Evolutionary conservation across 2,329 filamentous ascomycete species (phyloP).

Genomic region (Colletotrichum cuscutae): DNA sequence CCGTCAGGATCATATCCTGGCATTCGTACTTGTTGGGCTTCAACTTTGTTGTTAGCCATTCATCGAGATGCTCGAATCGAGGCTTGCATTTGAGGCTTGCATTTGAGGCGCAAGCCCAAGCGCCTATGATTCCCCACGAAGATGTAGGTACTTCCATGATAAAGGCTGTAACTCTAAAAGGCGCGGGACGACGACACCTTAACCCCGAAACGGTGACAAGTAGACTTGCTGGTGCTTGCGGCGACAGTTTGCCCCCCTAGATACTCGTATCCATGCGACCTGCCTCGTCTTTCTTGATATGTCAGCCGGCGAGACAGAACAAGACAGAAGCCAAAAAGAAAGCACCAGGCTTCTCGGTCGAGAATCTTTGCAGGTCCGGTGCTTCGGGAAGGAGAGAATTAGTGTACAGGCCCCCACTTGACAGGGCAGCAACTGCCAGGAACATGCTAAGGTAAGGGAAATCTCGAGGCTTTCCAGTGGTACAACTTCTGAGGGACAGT

Average conservation of each 20-base stretch:
- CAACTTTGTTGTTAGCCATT: neutral
- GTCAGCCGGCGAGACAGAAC: slow-evolving; percentile 10
- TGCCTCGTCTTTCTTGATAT: neutral
- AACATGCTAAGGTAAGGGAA: slow-evolving; percentile 16
- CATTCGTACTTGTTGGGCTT: neutral
- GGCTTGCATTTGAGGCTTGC: neutral
- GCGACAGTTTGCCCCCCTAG: slow-evolving; percentile 1
- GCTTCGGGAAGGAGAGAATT: neutral
- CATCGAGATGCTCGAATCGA: neutral
- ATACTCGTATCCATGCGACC: neutral
- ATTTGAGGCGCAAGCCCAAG: neutral
- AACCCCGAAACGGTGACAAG: neutral
- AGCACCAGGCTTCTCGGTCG: neutral
- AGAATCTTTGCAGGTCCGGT: slow-evolving; percentile 2
- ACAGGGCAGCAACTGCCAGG: slow-evolving; percentile 30
- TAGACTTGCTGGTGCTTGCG: neutral
- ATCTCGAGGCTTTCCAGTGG: slow-evolving; percentile 11
- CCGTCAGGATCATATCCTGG: no score
- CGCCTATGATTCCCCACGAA: neutral
- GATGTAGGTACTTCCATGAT: neutral
- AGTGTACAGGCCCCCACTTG: slow-evolving; percentile 18
- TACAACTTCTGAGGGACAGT: slow-evolving; percentile 6
- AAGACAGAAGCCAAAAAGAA: slow-evolving; percentile 2
- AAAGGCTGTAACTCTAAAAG: neutral
- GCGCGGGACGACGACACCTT: neutral